Base-by-base conservation (phyloP, 345 rosid species). In the Populus euphratica region DNA sequence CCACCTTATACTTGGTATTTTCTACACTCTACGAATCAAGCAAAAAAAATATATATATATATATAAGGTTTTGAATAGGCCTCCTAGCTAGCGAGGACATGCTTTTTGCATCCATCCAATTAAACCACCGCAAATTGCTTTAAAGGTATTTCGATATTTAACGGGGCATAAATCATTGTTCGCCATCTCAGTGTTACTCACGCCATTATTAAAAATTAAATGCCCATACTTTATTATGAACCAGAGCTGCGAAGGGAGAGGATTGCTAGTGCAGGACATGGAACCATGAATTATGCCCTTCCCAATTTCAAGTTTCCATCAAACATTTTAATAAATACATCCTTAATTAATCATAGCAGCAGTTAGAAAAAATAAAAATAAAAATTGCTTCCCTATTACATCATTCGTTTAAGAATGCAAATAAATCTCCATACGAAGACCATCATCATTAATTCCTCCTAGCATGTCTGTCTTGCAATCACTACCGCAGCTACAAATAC, bases 111-210 rank as follows among this genome's bases (percentile, higher is more conserved):
- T 18, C 77, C 74, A 68, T 18, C 77, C 74, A 68, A 69, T 68
- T 67, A 73, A 66, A 2, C 20, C n/a, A 49, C 72, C 27, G 68
- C 69, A 73, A 66, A 66, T 29, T 74, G 70, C 54, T 69, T 80
- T 23, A 7, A 47, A 2, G 69, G 52, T 68, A 38, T 50, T 69
- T 76, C 81, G 31, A 68, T 70, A 56, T 43, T 49, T 61, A 59
- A 76, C 52, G 83, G 81, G 77, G 72, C 69, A 61, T 11, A 50
- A 74, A 77, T 85, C 70, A 81, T 75, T 72, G 43, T 50, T 41
- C 77, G 83, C 59, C 81, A 67, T 41, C 17, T 76, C 72, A 25
- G 41, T 72, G 73, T 33, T 50, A 56, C 27, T 72, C 59, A 56
- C 27, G n/a, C 72, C 61, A 5, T 54, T 54, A 65, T 6, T n/a